Base-by-base conservation (phyloP, 1,284 basidiomycete species). In the Moesziomyces parantarcticus region DNA sequence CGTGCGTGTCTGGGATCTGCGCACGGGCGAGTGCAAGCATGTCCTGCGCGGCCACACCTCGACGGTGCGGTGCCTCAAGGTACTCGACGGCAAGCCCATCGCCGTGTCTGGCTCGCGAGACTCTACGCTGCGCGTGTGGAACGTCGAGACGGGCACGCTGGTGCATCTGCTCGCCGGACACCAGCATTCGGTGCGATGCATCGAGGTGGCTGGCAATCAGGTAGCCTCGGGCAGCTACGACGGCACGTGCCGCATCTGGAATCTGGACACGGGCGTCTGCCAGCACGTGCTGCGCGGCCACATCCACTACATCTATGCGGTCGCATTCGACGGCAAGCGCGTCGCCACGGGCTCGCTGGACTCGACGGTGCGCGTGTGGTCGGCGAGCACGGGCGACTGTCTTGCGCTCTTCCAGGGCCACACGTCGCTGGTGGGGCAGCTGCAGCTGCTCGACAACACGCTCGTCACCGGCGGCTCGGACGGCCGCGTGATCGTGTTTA, bases 391-490 rank as follows among this genome's bases (percentile, higher is more conserved):
- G 0, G 93, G 97, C 21, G 87, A 91, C 71, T 94, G 93, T 79
- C 84, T 92, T 7, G 93, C 94, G 5, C 87, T 96, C 11, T 88
- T 98, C 0, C 92, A 94, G 84, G 95, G 93, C 2, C 96, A 98
- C 84, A 95, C 94, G 0, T 92, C 93, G 3, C 90, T 98, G 52
- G 94, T 99, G 10, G 96, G 94, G 70, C 93, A 96, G 82, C 87
- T 98, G 23, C 94, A 97, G 83, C 88, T 99, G 49, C 89, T 89
- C 3, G 88, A 88, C 56, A 79, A 82, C 25, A 86, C 91, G 26
- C 89, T 98, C 57, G 91, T 91, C 44, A 97, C 94, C 0, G 95
- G 94, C 48, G 94, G 93, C 20, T 94, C 94, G 1, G 95, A 97
- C 80, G 96, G 96, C 1, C 90, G 93, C 0, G 92, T 98, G 40